Conservation (phyloP, 2,329 filamentous ascomycete species). For the Xylaria polymorpha region DNA sequence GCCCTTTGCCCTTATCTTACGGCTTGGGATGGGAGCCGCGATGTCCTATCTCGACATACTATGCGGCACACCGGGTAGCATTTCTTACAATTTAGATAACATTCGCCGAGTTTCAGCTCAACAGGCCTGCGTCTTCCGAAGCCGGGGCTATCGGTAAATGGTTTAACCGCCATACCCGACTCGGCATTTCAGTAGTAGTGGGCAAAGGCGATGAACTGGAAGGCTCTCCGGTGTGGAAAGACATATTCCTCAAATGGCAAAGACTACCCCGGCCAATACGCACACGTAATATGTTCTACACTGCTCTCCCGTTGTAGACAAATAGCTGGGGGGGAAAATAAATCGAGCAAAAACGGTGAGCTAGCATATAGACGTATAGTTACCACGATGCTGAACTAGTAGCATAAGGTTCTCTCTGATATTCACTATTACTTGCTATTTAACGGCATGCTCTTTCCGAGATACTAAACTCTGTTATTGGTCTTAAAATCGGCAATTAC, state of each 20-base stretch:
- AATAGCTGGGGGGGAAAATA: not conserved
- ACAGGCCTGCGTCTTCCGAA: not conserved
- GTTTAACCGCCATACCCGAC: slow-evolving; percentile 1
- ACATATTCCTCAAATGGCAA: slow-evolving; percentile 26
- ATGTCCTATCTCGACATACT: slow-evolving; percentile 24
- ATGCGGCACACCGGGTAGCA: slow-evolving; percentile 17
- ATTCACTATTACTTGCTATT: too few relatives aligned
- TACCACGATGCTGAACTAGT: too few relatives aligned
- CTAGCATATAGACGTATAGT: too few relatives aligned
- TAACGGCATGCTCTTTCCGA: too few relatives aligned
- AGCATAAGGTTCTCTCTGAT: too few relatives aligned
- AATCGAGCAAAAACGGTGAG: too few relatives aligned
- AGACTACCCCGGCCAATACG: not conserved
- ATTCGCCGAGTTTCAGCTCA: slow-evolving; percentile 15
- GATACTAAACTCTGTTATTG: not conserved
- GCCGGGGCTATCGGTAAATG: not conserved
- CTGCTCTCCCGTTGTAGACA: not conserved
- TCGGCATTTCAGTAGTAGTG: slow-evolving; percentile 18
- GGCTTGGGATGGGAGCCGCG: not conserved
- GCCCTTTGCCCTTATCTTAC: not conserved
- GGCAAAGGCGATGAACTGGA: slow-evolving; percentile 26
- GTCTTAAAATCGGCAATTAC: not conserved
- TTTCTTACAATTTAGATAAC: slow-evolving; percentile 27
- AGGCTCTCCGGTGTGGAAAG: slow-evolving; percentile 24
- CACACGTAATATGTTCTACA: not conserved